Percentiles rank a stretch among this genome's conserved stretches.
These are phyloP conservation scores for Apiospora aurea DNA, from an alignment of 2,329 filamentous ascomycete species.

Conservation along the genomic window DNA sequence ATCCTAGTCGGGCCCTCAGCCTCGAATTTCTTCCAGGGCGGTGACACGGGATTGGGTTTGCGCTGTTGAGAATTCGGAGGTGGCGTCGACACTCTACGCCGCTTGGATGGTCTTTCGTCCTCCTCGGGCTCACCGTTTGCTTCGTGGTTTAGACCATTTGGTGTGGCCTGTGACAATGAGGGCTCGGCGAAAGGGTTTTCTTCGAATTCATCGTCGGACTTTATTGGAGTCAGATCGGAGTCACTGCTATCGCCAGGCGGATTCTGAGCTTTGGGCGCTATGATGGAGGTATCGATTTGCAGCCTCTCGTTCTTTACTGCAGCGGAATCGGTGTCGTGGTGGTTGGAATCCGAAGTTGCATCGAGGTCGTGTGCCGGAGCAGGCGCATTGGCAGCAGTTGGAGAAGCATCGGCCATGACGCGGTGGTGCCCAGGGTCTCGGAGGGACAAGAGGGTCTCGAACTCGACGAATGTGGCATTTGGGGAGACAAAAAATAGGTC, in stretches of 20 bases:
- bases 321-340: background rate
- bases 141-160: conserved; percentile 23
- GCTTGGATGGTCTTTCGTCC: conserved; percentile 64
- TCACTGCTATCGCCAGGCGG: conserved; percentile 22
- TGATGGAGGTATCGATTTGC: background rate
- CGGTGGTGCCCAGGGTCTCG: conserved; percentile 50
- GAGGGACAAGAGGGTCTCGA: conserved; percentile 56
- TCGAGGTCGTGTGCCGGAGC: conserved; percentile 21
- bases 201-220: conserved; percentile 32
- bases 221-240: conserved; percentile 30
- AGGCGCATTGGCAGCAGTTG: conserved; percentile 22
- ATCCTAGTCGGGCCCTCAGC: conserved; percentile 90
- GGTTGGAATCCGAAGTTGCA: conserved; percentile 14
- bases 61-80: conserved; percentile 39
- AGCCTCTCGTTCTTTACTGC: background rate
- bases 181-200: conserved; percentile 33
- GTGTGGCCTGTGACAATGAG: conserved; percentile 27
- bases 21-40: conserved; percentile 89
- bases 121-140: conserved; percentile 39
- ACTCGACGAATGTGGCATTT: conserved; percentile 66
- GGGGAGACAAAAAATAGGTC: conserved; percentile 62
- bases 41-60: conserved; percentile 67
- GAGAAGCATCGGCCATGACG: conserved; percentile 58
- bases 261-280: background rate
- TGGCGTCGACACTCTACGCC: conserved; percentile 64